Evolutionary conservation across 169 alveolate genomes (phyloP).

Genomic region (Perkinsus marinus): DNA sequence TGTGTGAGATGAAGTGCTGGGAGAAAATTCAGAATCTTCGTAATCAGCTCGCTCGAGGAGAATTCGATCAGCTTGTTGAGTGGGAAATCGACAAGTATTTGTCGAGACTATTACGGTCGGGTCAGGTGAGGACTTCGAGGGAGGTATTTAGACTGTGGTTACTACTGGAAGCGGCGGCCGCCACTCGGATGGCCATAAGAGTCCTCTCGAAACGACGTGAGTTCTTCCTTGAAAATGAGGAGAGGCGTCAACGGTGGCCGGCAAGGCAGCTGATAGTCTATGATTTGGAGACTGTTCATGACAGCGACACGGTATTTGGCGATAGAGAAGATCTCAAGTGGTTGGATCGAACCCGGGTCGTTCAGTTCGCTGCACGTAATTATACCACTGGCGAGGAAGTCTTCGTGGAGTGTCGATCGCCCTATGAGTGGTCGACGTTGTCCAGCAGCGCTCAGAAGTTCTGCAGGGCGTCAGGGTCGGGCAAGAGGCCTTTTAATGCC

Average conservation of each 20-base stretch:
- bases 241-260: not conserved
- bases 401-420: not conserved
- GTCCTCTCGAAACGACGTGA: not conserved
- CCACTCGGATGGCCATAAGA: not conserved
- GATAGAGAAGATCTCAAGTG: not conserved
- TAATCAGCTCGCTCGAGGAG: not conserved
- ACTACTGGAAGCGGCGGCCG: not conserved
- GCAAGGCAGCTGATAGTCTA: not conserved
- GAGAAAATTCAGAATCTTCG: not conserved
- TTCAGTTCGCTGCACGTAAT: not conserved
- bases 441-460: not conserved
- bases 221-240: not conserved
- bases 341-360: not conserved
- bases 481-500: not conserved
- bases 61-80: not conserved
- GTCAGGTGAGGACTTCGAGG: not conserved
- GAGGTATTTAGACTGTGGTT: not conserved
- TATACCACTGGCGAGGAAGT: not conserved
- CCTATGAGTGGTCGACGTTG: not conserved
- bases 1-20: not conserved
- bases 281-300: not conserved
- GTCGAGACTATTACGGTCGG: not conserved
- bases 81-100: not conserved
- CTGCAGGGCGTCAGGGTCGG: not conserved
- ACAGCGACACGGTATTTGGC: not conserved